A percentile compares a stretch with the other conserved stretches of the same genome.
Conservation (phyloP, 352 stramenopile genomes). For the Globisporangium cylindrosporum region DNA sequence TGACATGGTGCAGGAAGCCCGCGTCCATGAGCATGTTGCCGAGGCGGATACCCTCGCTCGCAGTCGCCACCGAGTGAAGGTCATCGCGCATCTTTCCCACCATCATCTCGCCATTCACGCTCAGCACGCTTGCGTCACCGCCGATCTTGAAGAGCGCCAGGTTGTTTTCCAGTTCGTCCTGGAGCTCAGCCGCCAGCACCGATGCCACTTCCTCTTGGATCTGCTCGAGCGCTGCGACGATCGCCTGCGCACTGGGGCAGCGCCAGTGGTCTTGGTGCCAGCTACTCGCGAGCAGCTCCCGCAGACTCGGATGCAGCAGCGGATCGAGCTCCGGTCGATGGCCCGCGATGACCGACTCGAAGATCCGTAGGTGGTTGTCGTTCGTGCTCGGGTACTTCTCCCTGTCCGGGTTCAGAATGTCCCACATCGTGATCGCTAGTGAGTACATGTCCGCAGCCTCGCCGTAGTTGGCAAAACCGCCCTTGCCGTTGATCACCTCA, state of each 20-base stretch:
- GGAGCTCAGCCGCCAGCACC: constrained; percentile 39
- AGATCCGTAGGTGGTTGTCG: constrained; percentile 54
- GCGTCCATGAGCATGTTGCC: constrained; percentile 61
- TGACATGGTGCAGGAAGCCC: constrained; percentile 48
- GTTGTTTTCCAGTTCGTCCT: constrained; percentile 17
- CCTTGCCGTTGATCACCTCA: constrained; percentile 64
- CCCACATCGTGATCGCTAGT: constrained; percentile 73
- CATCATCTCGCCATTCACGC: constrained; percentile 25
- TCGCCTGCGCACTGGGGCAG: constrained; percentile 38
- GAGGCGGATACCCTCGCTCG: constrained; percentile 36
- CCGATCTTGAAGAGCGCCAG: constrained; percentile 19
- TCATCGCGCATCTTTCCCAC: not conserved
- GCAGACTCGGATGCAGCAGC: constrained; percentile 30
- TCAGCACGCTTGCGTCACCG: constrained; percentile 14
- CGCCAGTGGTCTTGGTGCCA: constrained; percentile 39
- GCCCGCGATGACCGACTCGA: constrained; percentile 38
- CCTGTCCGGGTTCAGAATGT: constrained; percentile 45
- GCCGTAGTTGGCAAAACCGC: constrained; percentile 40
- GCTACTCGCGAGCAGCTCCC: constrained; percentile 31
- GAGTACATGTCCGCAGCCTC: constrained; percentile 28
- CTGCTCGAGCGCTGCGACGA: constrained; percentile 38
- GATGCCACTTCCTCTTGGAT: constrained; percentile 45
- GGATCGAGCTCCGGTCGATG: constrained; percentile 30
- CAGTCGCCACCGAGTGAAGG: not conserved
- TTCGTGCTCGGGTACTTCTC: constrained; percentile 48